Percentiles rank a stretch among this genome's conserved stretches.
Conservation (phyloP, 352 stramenopile genomes). For the Globisporangium canariense region DNA sequence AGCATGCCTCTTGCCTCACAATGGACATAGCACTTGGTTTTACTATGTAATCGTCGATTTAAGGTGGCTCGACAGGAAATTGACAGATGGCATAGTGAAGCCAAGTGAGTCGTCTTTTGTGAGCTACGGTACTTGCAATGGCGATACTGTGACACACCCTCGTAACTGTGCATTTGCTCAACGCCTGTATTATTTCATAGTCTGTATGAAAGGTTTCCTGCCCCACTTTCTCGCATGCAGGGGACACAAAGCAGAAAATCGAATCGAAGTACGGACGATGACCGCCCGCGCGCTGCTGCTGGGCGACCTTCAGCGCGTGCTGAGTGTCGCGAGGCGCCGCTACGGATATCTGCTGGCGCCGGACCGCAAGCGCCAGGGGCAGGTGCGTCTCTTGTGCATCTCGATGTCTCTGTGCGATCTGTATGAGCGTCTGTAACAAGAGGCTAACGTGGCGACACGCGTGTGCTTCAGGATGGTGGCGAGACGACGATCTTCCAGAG, state of each 20-base stretch:
- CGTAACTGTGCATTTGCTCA: neutral
- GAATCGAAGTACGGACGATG: constrained; percentile 4
- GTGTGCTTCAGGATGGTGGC: constrained; percentile 32
- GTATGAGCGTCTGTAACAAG: neutral
- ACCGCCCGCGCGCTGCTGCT: constrained; percentile 50
- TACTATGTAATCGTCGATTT: no score
- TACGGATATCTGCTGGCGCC: constrained; percentile 49
- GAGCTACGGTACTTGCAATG: no score
- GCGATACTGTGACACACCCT: neutral
- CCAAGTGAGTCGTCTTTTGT: no score
- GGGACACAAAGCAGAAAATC: neutral
- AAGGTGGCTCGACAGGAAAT: no score
- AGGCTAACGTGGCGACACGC: neutral
- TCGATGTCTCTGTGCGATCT: neutral
- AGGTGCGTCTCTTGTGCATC: constrained; percentile 17
- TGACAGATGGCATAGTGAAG: no score
- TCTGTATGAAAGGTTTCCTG: neutral
- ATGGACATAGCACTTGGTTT: no score
- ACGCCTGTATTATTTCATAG: neutral
- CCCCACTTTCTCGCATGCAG: neutral
- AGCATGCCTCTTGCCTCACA: no score
- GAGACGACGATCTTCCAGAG: constrained; percentile 56
- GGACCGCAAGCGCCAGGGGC: constrained; percentile 13
- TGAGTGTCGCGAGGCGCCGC: constrained; percentile 53
- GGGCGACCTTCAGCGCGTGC: constrained; percentile 70